Evolutionary conservation across 768 basidiomycete genomes (phyloP), one percentile per base, ranked within the genome.

Genomic region (Phaffia australis): DNA sequence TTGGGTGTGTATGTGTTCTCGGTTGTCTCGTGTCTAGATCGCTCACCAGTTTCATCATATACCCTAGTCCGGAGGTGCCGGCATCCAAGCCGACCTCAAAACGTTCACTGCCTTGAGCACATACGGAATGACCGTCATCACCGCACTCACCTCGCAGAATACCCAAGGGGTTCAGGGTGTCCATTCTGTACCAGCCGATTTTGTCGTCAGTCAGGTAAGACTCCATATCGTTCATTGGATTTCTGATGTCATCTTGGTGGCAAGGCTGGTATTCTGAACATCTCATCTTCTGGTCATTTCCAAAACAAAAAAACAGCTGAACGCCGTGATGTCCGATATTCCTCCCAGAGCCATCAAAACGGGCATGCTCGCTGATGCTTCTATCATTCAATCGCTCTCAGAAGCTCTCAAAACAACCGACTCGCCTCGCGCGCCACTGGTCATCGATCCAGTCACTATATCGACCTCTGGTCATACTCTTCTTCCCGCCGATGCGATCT

Each of bases 371-470:
- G 85, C 81, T 71, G 82, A 86, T 66, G 78, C 81, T 0, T 79
- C 77, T 0, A 83, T 80, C 55, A 82, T 83, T 27, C 76, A 73
- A 15, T 78, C 81, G 0, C 80, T 89, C 3, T 81, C 82, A 1
- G 68, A 75, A 1, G 77, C 81, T 15, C 79, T 92, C 52, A 80
- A 75, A 52, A 52, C 63, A 15, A 19, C 50, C 19, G 15, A 27
- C 19, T 57, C 51, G 6, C 14, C 46, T n/a, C 15, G 57, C 25
- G 62, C 64, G 14, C 82, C 83, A 0, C 77, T 92, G 23, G 82
- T 94, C 30, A 83, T 88, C 68, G 92, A 97, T 73, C 91, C 92
- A 0, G 91, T 97, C 14, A 90, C 85, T 72, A 87, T 94, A 1
- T 89, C 89, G 3, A 94, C 92, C 0, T 89, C 88, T 0, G 90